Evolutionary conservation across 345 rosid genomes (phyloP), one percentile per base, ranked within the genome.

Genomic region (Eucalyptus coolabah): DNA sequence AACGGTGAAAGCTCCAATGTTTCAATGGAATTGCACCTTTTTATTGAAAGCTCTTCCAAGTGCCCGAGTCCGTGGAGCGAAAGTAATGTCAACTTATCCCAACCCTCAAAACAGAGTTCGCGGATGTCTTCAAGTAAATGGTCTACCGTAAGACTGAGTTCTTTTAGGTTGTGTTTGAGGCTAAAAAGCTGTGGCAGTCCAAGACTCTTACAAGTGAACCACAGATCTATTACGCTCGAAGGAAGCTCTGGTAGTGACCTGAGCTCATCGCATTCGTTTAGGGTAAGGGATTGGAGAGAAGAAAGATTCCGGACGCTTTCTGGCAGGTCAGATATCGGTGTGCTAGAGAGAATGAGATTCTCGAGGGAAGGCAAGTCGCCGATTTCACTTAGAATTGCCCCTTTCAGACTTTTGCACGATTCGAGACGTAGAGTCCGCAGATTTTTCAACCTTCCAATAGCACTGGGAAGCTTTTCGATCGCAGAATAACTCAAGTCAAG

Each of bases 401-500:
- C 45, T 45, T 45, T 1, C 47, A 45, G 3, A 44, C 45, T 44
- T 2, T 1, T 9, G 47, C 47, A 45, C 0, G 0, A 1, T 9
- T 2, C 0, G 47, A 45, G 8, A 17, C 1, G 1, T 51, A 53
- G 4, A 53, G 7, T 0, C 23, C 3, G 9, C 2, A 51, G 56
- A 51, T 51, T 51, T 51, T 51, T 51, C 56, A 51, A 51, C 56
- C 56, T 12, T 23, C 63, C 6, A 56, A 56, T 56, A 56, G 63
- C 12, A 56, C 12, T 56, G 6, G 63, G 59, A 19, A 53, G 10
- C 59, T 19, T 53, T 53, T 53, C 2, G 24, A 53, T 19, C 11
- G 4, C 2, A 19, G 24, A 0, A 1, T 0, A 1, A 0, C 1
- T 1, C 26, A 56, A 23, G 3, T 9, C 0, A 23, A 56, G 28